Conservation (phyloP, 2,329 filamentous ascomycete species). For the Aspergillus unguis region DNA sequence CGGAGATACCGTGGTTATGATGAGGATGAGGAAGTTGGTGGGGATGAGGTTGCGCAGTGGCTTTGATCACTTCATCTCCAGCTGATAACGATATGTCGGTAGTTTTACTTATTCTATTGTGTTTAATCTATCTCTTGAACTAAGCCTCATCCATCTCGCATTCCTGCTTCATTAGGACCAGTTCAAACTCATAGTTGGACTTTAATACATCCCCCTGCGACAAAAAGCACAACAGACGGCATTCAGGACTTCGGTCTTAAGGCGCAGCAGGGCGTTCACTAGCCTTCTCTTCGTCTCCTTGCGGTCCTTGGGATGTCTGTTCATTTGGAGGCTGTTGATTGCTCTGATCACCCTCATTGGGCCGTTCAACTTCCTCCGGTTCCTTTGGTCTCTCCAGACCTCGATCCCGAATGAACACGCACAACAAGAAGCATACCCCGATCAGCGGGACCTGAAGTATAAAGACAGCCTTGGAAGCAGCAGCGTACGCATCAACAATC, state of each 20-base stretch:
- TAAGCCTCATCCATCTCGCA: no score
- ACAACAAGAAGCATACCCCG: conserved; percentile 50
- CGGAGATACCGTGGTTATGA: neutral
- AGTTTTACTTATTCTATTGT: no score
- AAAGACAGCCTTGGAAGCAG: conserved; percentile 55
- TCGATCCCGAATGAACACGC: conserved; percentile 51
- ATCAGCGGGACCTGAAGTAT: conserved; percentile 56
- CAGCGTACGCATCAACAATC: conserved; percentile 52
- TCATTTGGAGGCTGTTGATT: neutral
- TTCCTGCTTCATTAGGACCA: no score
- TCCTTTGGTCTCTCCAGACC: conserved; percentile 44
- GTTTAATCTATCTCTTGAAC: no score
- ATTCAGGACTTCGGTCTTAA: no score
- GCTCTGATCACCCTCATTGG: neutral
- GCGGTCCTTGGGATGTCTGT: neutral
- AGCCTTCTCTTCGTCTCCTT: no score
- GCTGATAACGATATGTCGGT: no score
- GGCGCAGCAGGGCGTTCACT: no score
- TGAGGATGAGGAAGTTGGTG: neutral
- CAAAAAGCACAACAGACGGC: no score
- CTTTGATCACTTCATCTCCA: neutral
- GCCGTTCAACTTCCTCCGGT: conserved; percentile 21
- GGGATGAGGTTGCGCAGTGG: conserved; percentile 14
- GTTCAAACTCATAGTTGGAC: no score
- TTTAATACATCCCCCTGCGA: no score